phyloP scores from a whole-genome alignment of 805 yeast genomes.

The Candida hispaniensis region DNA sequence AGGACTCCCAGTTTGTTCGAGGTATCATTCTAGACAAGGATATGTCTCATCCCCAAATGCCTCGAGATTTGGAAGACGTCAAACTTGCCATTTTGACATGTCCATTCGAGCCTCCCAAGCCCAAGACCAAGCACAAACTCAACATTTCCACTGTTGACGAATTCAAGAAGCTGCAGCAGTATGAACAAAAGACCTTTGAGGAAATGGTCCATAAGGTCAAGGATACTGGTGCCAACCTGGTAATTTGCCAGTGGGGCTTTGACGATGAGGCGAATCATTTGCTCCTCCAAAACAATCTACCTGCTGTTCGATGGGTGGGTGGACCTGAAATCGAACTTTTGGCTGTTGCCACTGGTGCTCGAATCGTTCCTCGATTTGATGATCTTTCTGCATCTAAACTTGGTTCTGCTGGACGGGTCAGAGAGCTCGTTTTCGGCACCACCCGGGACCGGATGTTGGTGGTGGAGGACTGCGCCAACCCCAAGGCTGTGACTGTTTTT shows the following conservation, averaged over 20 bases:
- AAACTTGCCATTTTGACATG: constrained; percentile 92
- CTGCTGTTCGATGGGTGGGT: constrained; percentile 99
- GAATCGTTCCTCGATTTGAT: constrained; percentile 95
- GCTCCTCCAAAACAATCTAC: constrained; percentile 73
- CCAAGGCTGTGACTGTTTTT: constrained; percentile 85
- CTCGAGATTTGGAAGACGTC: constrained; percentile 64
- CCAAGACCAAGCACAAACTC: constrained; percentile 94
- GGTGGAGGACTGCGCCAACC: constrained; percentile 77
- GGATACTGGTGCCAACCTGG: constrained; percentile 86
- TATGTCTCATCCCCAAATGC: constrained; percentile 98
- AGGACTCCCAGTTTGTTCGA: constrained; percentile 70
- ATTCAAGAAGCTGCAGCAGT: constrained; percentile 77
- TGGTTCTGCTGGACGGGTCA: constrained; percentile 77
- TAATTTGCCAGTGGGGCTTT: constrained; percentile 98
- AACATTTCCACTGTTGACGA: constrained; percentile 92
- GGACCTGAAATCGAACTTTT: constrained; percentile 92
- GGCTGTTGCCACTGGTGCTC: constrained; percentile 95
- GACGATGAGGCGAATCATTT: constrained; percentile 97
- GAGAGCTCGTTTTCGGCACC: constrained; percentile 90
- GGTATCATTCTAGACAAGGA: constrained; percentile 96
- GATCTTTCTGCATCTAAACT: constrained; percentile 72
- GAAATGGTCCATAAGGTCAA: constrained; percentile 86
- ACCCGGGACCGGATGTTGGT: constrained; percentile 94
- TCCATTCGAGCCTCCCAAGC: constrained; percentile 99
- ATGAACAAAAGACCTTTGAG: constrained; percentile 81